phyloP scores from a whole-genome alignment of 345 rosid genomes.

The Brassica incana region DNA sequence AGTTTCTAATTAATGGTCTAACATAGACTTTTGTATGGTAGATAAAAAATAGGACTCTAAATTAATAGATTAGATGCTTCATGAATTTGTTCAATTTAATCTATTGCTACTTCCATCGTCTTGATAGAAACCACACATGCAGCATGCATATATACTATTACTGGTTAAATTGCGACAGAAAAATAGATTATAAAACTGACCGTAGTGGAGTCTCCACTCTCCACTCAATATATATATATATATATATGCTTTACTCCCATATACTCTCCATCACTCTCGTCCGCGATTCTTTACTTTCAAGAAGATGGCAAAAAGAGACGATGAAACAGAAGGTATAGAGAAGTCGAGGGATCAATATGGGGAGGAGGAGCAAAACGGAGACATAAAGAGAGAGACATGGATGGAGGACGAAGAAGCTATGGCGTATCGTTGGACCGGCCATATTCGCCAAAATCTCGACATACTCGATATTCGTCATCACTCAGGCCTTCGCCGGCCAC shows the following conservation, averaged over 20 bases:
- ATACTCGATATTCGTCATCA: slow-evolving; percentile 45
- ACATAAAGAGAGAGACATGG: slow-evolving; percentile 35
- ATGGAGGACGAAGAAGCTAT: slow-evolving; percentile 54
- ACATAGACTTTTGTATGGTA: too few species aligned
- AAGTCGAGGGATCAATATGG: neutral
- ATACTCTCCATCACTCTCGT: neutral
- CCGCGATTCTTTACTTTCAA: neutral
- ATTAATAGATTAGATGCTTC: neutral
- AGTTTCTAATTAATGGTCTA: too few species aligned
- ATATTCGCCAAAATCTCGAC: slow-evolving; percentile 49
- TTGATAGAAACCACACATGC: neutral
- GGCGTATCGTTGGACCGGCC: slow-evolving; percentile 62
- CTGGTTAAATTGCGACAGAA: neutral
- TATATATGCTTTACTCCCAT: neutral
- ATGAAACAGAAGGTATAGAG: neutral
- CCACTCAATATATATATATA: neutral
- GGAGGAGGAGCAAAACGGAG: neutral
- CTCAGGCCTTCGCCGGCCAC: slow-evolving; percentile 80
- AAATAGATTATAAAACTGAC: neutral
- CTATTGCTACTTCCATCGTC: neutral
- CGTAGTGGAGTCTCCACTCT: slow-evolving; percentile 4
- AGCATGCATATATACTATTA: neutral
- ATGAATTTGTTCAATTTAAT: neutral
- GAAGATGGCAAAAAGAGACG: slow-evolving; percentile 7
- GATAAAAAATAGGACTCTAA: too few species aligned